Evolutionary conservation across 2,329 filamentous ascomycete species (phyloP).

Genomic region (Alternaria consortialis): DNA sequence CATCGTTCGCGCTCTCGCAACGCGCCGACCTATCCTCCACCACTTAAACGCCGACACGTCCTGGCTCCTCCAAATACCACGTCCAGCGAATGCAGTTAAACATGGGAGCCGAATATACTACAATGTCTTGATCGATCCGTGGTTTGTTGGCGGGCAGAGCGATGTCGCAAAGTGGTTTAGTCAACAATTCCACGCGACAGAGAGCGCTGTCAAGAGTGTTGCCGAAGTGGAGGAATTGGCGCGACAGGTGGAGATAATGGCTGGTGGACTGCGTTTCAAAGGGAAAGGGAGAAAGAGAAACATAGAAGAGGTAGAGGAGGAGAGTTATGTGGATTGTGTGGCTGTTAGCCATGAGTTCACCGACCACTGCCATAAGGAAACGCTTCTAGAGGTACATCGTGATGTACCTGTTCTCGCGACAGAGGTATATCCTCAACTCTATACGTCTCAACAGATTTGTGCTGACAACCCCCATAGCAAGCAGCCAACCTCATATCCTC

Average conservation of each 20-base stretch:
- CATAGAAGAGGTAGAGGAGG: conserved; percentile 25
- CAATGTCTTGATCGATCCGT: conserved; percentile 73
- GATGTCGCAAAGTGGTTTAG: conserved; percentile 72
- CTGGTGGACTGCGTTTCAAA: conserved; percentile 39
- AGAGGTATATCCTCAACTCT: conserved; percentile 39
- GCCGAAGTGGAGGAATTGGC: conserved; percentile 64
- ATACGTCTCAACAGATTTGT: accelerated
- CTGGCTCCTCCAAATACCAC: conserved; percentile 72
- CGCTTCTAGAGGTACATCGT: conserved; percentile 63
- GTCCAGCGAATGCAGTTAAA: conserved; percentile 56
- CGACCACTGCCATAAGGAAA: conserved; percentile 72
- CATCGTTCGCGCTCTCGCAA: conserved; percentile 51
- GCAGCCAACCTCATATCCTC: conserved; percentile 65
- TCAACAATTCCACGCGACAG: conserved; percentile 68
- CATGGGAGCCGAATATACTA: conserved; percentile 62
- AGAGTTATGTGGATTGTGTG: conserved; percentile 65
- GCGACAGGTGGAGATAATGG: conserved; percentile 58
- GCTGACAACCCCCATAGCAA: conserved; percentile 48
- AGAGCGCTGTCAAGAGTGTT: conserved; percentile 64
- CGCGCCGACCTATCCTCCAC: conserved; percentile 64
- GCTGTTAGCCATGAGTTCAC: conserved; percentile 72
- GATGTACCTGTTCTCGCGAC: conserved; percentile 68
- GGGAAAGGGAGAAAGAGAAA: conserved; percentile 19
- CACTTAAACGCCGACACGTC: conserved; percentile 74
- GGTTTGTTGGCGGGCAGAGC: conserved; percentile 69